Evolutionary conservation across 2,329 filamentous ascomycete genomes (phyloP), one percentile per base, ranked within the genome.

Genomic region (Zymoseptoria brevis): DNA sequence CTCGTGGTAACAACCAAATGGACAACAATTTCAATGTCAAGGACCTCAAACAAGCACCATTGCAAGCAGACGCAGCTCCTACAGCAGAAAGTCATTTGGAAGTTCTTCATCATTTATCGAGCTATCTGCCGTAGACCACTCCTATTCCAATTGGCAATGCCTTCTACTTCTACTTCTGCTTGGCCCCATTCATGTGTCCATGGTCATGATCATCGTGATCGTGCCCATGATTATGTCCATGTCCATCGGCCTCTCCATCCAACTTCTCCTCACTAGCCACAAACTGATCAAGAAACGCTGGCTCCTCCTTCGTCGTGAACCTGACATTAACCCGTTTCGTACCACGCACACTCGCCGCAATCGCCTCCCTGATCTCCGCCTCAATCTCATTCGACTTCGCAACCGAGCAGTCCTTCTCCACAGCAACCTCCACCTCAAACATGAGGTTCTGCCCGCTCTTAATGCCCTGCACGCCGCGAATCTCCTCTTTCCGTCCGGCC

Each of bases 391-490:
- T 80, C 7, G 87, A 83, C 57, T 88, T 83, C 56, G 86, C 83
- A 5, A 99, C 78, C 0, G 88, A 88, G 88, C 89, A 96, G 35
- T 79, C 77, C 21, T 81, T 82, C 0, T 93, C 90, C 16, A 95
- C 89, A 1, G 84, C 88, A 62, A 97, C 76, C 73, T 96, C 92
- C 7, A 99, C 74, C 67, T 97, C 94, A 67, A 97, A 86, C 29
- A 97, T 80, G 72, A 95, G 96, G 76, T 96, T 99, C 74, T 96
- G 94, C 29, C 94, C 94, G 3, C 90, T 94, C 76, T 99, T 99
- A 75, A 96, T 83, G 57, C 94, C 94, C 64, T 90, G 88, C 2
- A 97, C 83, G 51, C 89, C 87, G 51, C 87, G 83, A 52, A 96
- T 76, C 69, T 89, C 84, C 8, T 91, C 81, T 57, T 66, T 62